Base-by-base conservation (phyloP, 768 basidiomycete genomes). In the Xerocomus brunneocitrinus region DNA sequence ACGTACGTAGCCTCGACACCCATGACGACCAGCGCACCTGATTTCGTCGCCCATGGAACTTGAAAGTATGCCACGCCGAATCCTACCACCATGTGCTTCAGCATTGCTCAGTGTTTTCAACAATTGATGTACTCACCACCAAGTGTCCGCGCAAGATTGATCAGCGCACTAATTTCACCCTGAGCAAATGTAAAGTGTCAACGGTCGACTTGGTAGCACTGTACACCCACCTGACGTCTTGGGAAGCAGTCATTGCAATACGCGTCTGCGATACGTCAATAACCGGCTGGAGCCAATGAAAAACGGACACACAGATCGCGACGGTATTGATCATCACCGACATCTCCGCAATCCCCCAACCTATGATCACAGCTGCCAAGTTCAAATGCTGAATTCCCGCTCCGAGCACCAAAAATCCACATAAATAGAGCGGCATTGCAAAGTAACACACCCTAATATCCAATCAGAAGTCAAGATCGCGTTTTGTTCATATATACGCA, bases 81-180 rank as follows among this genome's bases (percentile, higher is more conserved):
- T 8, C 73, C 69, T 67, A 27, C 25, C 12, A 0, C 3, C 38
- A 28, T 8, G 2, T 9, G 2, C 38, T 27, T 46, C 0, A 46
- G 42, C 38, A 2, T 30, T 1, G 10, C 53, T 16, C 43, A 19
- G 49, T 8, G 48, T 27, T 22, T 1, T 1, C 52, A 22, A 45
- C 2, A 39, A 44, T 16, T 2, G 2, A 22, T 8, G 19, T 53
- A 35, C 52, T 66, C 58, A 55, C 72, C 73, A 2, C 60, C 60
- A 9, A 73, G 63, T 0, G 60, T 62, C 9, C 76, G 69, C 9
- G 71, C 67, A 34, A 76, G 67, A 53, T 77, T 78, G 58, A 77
- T 63, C 36, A 78, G 58, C 5, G 76, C 73, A 43, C 72, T 72
- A n/a, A 71, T 68, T 59, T 78, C 76, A 27, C 76, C 76, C 60